Percentiles rank a stretch among this genome's conserved stretches.
Conservation (phyloP, 2,329 filamentous ascomycete genomes). For the Cladosporium sphaerospermum region DNA sequence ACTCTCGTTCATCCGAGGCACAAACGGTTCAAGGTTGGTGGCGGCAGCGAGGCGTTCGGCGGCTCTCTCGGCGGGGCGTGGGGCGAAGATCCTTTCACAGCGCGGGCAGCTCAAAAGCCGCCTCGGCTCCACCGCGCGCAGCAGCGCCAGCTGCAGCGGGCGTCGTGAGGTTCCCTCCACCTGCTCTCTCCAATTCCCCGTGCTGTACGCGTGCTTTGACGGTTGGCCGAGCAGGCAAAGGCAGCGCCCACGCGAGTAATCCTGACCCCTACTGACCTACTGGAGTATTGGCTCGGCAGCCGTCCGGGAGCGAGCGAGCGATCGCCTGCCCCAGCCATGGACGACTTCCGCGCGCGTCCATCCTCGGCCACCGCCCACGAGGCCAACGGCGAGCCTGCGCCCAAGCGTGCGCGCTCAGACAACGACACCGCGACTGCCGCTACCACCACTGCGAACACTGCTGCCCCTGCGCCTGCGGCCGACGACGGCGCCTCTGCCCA, state of each 20-base stretch:
- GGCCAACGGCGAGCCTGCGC: conserved; percentile 15
- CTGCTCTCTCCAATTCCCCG: conserved; percentile 1
- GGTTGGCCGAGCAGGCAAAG: background rate
- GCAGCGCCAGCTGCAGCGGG: background rate
- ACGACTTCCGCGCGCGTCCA: conserved; percentile 10
- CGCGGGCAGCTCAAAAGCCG: background rate
- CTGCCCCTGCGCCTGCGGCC: background rate
- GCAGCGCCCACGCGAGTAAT: conserved; percentile 2
- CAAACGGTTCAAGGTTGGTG: no score
- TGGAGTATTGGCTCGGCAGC: conserved; percentile 8
- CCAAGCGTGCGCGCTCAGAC: conserved; percentile 18
- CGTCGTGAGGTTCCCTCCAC: conserved; percentile 9
- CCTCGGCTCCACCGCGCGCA: conserved; percentile 3
- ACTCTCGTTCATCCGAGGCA: no score
- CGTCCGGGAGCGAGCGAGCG: background rate
- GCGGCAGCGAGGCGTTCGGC: background rate
- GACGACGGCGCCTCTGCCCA: background rate
- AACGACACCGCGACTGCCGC: conserved; percentile 5
- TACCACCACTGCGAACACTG: background rate
- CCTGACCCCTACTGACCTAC: no score
- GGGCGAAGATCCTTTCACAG: background rate
- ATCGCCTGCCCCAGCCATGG: background rate
- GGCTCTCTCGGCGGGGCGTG: background rate
- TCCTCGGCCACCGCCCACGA: conserved; percentile 13
- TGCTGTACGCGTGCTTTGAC: conserved; percentile 1